phyloP scores from a whole-genome alignment of 1,284 basidiomycete species.

The Vanrija sp. region DNA sequence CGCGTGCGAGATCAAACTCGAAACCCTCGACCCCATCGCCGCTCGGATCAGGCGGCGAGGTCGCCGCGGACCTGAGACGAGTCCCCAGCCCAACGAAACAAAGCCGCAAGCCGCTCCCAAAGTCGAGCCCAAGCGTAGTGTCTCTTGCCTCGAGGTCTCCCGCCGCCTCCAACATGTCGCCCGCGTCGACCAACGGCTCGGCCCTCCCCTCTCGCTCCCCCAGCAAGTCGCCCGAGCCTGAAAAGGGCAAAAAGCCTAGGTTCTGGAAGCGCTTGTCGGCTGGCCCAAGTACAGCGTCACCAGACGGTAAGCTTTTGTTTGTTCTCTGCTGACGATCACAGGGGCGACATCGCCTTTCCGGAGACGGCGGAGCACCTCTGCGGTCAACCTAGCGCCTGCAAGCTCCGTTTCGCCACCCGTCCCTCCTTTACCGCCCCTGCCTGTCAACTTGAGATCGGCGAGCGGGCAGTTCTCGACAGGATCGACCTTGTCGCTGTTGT shows the following conservation, averaged over 20 bases:
- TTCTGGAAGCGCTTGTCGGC: constrained; percentile 39
- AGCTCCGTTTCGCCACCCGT: constrained; percentile 22
- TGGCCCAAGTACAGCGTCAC: constrained; percentile 4
- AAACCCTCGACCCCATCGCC: no score
- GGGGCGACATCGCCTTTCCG: neutral
- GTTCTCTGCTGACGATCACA: no score
- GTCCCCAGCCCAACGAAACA: neutral
- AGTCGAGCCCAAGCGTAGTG: no score
- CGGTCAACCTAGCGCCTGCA: constrained; percentile 7
- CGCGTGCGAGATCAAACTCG: neutral
- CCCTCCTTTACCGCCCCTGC: constrained; percentile 26
- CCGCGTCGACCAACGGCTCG: neutral
- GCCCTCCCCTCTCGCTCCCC: neutral
- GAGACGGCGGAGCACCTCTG: constrained; percentile 26
- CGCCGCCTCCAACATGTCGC: neutral
- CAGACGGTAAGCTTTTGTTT: neutral
- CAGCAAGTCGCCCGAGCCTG: neutral
- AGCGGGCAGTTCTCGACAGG: constrained; percentile 4
- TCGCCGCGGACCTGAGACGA: neutral
- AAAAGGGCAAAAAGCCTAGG: constrained; percentile 8
- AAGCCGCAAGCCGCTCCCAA: no score
- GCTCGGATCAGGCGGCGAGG: no score
- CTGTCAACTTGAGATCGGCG: constrained; percentile 27
- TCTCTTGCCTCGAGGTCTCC: neutral
- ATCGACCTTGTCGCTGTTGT: no score